These are phyloP conservation scores for Rostrohypoxylon terebratum DNA, from an alignment of 495 filamentous ascomycete species.

Conservation along the genomic window DNA sequence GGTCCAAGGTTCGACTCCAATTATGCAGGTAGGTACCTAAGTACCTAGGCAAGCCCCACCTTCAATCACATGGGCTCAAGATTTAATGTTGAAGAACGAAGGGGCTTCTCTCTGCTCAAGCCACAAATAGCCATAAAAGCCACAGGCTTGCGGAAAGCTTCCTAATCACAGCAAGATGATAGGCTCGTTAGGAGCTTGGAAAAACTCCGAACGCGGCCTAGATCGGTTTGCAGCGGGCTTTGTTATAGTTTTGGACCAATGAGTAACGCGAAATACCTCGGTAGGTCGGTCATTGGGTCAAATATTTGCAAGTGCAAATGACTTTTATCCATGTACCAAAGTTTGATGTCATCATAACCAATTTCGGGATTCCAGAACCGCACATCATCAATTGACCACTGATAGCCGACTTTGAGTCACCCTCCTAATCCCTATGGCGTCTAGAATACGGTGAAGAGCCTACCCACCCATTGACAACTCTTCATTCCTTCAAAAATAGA, in stretches of 20 bases:
- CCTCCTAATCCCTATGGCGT: conserved; percentile 32
- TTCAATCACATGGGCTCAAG: neutral
- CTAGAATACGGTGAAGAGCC: conserved; percentile 25
- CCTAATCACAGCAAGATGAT: conserved; percentile 38
- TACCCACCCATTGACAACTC: neutral
- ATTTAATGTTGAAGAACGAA: too few species aligned
- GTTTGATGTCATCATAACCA: conserved; percentile 42
- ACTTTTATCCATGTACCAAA: conserved; percentile 20
- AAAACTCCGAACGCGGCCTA: conserved; percentile 38
- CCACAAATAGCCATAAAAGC: conserved; percentile 8
- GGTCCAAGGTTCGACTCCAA: neutral
- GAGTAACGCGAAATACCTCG: conserved; percentile 34
- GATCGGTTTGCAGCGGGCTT: conserved; percentile 33
- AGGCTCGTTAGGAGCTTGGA: conserved; percentile 7
- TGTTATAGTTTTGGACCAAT: conserved; percentile 30
- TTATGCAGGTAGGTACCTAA: neutral
- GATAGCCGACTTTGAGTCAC: conserved; percentile 7
- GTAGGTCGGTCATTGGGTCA: conserved; percentile 29
- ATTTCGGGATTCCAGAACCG: neutral
- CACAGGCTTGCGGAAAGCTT: conserved; percentile 19
- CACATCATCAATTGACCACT: conserved; percentile 12
- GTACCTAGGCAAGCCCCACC: neutral
- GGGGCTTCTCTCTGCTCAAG: neutral
- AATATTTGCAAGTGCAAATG: conserved; percentile 11
- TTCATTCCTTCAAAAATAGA: neutral